Evolutionary conservation across 1,139 yeast species (phyloP), one percentile per base, ranked within the genome.

Genomic region (Kodamaea sp.): DNA sequence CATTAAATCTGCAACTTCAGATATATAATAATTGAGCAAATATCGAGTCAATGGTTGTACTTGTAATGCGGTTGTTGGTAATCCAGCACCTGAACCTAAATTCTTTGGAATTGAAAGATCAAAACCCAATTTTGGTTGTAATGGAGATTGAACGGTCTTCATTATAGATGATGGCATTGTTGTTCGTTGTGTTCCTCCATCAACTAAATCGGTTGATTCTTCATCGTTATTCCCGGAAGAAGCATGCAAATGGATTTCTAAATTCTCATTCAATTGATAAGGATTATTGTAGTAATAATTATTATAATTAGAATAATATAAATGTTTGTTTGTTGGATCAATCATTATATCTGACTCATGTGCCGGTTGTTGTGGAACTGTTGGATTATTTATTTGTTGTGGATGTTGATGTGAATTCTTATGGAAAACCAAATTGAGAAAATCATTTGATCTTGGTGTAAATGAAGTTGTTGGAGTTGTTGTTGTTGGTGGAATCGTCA

Each of bases 1-100:
- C 96, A 88, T 87, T 54, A 84, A 70, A 55, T 86, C 92, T 0
- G 94, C 92, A 1, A 88, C 95, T 45, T 81, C 79, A 10, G 83
- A 78, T n/a, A 79, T 75, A 57, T 87, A 88, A 55, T 88, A 81
- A 46, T 81, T 81, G 32, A 88, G 64, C 33, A 88, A 64, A 55
- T 81, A 84, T 38, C 95, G 53, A 10, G 88, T 78, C 50, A 81
- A 65, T 5, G 88, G 87, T 50, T 78, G 79, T 7, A 82, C 79
- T 49, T 75, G 76, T 36, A 83, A 57, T 7, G 90, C 81, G 2
- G 81, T 74, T 4, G 75, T 67, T 0, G 88, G 86, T 7, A 83
- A 60, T 7, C 77, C 74, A 25, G 71, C 65, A 9, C 39, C 39
- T 36, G 56, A 63, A 35, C 54, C 54, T 31, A 48, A 28, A 8